phyloP scores from a whole-genome alignment of 306 rosid genomes.

The Macrotyloma uniflorum region DNA sequence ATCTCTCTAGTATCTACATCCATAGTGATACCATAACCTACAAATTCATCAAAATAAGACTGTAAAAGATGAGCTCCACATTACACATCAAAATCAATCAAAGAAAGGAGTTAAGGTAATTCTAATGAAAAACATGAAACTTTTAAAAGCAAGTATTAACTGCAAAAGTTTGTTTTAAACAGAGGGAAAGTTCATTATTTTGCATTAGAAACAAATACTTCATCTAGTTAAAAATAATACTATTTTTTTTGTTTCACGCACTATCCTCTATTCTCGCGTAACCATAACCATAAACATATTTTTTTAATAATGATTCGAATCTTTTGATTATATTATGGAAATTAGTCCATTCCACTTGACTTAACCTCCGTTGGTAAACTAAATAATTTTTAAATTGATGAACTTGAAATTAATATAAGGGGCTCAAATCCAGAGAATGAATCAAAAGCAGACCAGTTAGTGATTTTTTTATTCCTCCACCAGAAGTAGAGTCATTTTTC shows the following conservation, averaged over 20 bases:
- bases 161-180: background rate
- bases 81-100: background rate
- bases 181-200: background rate
- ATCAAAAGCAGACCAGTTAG: slow-evolving; percentile 42
- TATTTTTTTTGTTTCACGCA: background rate
- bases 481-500: slow-evolving; percentile 14
- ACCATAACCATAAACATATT: background rate
- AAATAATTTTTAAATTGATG: background rate
- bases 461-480: slow-evolving; percentile 35
- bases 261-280: background rate
- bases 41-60: background rate
- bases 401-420: background rate
- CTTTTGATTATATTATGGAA: background rate
- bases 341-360: background rate
- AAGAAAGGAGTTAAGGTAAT: slow-evolving; percentile 6
- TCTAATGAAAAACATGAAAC: slow-evolving; percentile 16
- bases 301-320: background rate
- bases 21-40: slow-evolving; percentile 60
- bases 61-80: background rate
- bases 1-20: slow-evolving; percentile 57
- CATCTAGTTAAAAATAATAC: background rate
- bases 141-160: background rate
- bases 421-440: slow-evolving; percentile 12
- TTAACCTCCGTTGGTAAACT: background rate
- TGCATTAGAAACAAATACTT: background rate